Conservation (phyloP, 2,329 filamentous ascomycete genomes). For the Onygena corvina region DNA sequence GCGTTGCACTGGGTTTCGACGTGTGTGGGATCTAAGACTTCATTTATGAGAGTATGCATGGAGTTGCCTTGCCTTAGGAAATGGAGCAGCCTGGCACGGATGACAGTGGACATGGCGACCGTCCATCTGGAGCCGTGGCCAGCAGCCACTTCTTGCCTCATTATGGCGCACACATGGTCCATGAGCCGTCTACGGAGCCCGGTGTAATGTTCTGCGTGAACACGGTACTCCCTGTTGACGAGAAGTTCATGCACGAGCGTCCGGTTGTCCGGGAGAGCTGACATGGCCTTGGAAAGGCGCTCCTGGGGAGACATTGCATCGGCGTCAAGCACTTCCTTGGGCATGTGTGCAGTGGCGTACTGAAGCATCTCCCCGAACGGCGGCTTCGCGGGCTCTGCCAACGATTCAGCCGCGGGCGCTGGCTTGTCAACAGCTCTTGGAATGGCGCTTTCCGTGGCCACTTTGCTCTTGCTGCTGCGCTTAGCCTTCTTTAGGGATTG, state of each 20-base stretch:
- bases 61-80: conserved; percentile 50
- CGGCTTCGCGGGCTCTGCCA: conserved; percentile 16
- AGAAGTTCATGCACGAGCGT: conserved; percentile 52
- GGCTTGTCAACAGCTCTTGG: conserved; percentile 42
- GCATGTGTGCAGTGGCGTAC: conserved; percentile 21
- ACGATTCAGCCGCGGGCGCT: conserved; percentile 22
- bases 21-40: conserved; percentile 47
- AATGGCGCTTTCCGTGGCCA: conserved; percentile 44
- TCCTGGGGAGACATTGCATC: conserved; percentile 25
- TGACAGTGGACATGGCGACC: conserved; percentile 54
- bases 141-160: conserved; percentile 46
- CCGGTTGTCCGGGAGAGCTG: conserved; percentile 49
- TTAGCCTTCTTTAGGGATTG: conserved; percentile 50
- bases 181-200: conserved; percentile 46
- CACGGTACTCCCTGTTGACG: conserved; percentile 51
- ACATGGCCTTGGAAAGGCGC: conserved; percentile 43
- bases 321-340: conserved; percentile 24
- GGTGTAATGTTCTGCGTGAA: conserved; percentile 41
- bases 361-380: conserved; percentile 33
- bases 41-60: conserved; percentile 49
- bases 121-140: conserved; percentile 49
- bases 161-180: conserved; percentile 46
- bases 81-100: conserved; percentile 48
- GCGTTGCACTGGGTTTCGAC: conserved; percentile 47
- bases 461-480: conserved; percentile 39